Percentiles rank a stretch among this genome's conserved stretches.
These are phyloP conservation scores for Viola pubescens DNA, from an alignment of 441 rosid species.

Conservation along the genomic window DNA sequence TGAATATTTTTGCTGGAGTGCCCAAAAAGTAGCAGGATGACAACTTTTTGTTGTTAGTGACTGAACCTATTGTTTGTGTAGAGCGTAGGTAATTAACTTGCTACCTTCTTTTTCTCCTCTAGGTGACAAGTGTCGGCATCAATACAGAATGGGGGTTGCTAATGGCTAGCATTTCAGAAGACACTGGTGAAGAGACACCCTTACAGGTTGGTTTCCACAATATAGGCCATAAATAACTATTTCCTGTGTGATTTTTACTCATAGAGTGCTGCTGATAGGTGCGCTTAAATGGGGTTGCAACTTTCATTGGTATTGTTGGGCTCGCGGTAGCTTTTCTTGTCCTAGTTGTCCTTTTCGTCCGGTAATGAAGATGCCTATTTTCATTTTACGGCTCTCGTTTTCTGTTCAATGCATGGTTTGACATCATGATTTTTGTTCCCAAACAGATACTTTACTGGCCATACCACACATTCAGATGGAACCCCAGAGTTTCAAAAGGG, in stretches of 20 bases:
- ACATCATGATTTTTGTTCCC: constrained; percentile 12
- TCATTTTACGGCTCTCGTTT: not conserved
- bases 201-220: constrained; percentile 55
- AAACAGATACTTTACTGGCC: constrained; percentile 78
- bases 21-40: too few relatives aligned
- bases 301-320: constrained; percentile 89
- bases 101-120: constrained; percentile 8
- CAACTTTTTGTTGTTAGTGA: too few relatives aligned
- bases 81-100: constrained; percentile 1
- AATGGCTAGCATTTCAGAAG: constrained; percentile 94
- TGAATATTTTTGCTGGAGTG: too few relatives aligned
- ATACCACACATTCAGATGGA: constrained; percentile 44
- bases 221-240: not conserved
- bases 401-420: not conserved
- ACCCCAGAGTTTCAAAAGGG: constrained; percentile 47
- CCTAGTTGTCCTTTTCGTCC: constrained; percentile 66
- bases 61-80: not conserved
- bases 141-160: constrained; percentile 97
- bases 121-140: constrained; percentile 91
- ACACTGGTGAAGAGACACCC: constrained; percentile 97
- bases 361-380: constrained; percentile 33
- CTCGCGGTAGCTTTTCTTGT: constrained; percentile 76
- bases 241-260: constrained; percentile 14
- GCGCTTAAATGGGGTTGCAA: constrained; percentile 91
- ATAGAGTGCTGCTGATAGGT: constrained; percentile 39